Evolutionary conservation across 805 yeast species (phyloP).

Genomic region (Cyberlindnera suaveolens): DNA sequence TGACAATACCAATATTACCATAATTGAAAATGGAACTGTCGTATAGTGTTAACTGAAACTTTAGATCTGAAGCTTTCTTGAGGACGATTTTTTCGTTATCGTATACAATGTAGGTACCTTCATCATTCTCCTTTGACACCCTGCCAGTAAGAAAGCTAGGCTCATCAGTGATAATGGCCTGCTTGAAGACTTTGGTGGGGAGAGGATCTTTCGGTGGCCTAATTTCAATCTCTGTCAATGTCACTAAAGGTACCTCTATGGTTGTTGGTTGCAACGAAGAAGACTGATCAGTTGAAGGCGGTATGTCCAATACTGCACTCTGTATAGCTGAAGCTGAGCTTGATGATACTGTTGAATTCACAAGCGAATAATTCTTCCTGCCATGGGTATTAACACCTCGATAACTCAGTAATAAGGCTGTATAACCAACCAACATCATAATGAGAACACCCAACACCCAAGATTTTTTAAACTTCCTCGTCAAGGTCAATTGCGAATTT

Average conservation of each 20-base stretch:
- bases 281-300: background rate
- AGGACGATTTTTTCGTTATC: slow-evolving; percentile 20
- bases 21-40: slow-evolving; percentile 32
- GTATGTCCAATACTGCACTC: background rate
- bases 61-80: slow-evolving; percentile 26
- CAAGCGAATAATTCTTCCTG: background rate
- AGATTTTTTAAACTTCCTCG: slow-evolving; percentile 3
- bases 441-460: background rate
- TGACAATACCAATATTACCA: slow-evolving; percentile 31
- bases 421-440: slow-evolving; percentile 5
- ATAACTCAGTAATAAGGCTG: slow-evolving; percentile 11
- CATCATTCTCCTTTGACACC: slow-evolving; percentile 30
- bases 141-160: slow-evolving; percentile 24
- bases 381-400: slow-evolving; percentile 1
- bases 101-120: slow-evolving; percentile 34
- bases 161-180: slow-evolving; percentile 2
- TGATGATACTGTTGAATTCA: background rate
- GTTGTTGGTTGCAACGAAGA: slow-evolving; percentile 1
- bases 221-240: slow-evolving; percentile 7
- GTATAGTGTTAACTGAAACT: slow-evolving; percentile 20
- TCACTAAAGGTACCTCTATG: slow-evolving; percentile 1
- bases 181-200: slow-evolving; percentile 1
- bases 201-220: slow-evolving; percentile 10
- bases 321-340: background rate
- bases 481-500: background rate